Evolutionary conservation across 495 filamentous ascomycete species (phyloP), one percentile per base, ranked within the genome.

Genomic region (Oidiodendron maius): DNA sequence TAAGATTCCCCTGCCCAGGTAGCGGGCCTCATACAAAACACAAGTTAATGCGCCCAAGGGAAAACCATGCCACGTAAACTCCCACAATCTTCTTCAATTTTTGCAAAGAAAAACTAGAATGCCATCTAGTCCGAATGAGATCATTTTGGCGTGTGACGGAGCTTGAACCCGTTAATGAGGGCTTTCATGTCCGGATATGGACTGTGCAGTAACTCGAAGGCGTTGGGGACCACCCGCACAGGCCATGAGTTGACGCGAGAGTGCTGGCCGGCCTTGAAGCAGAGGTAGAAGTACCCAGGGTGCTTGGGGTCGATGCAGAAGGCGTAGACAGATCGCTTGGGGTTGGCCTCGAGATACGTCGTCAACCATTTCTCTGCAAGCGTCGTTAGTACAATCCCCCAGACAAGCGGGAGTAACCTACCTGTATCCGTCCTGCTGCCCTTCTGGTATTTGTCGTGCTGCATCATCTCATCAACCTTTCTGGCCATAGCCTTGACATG

Each of bases 401-500:
- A n/a, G n/a, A n/a, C n/a, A n/a, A 22, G 40, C 20, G 10, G 2
- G 13, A 16, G 12, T 42, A 23, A 44, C 85, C 69, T 84, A 95
- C 91, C 91, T 50, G 89, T 86, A 56, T 94, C 86, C 23, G 80
- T 71, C 62, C 83, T 85, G 59, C 76, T 91, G 34, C 82, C 82
- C 38, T 78, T 76, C 61, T 93, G 87, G 64, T 85, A 97, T 64
- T 95, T 94, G 55, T 95, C 90, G 67, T 95, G 79, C 53, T 84
- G 70, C 76, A 87, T 88, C 72, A 98, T 84, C 70, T 98, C 93
- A 43, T 95, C 91, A 6, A 96, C 91, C 70, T 98, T 98, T 70
- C 84, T 88, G 23, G 89, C 87, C 91, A 96, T 96, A 26, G 91
- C 86, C 68, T 95, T 91, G 58, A 98, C 87, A 55, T 98, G 93